Base-by-base conservation (phyloP, 1,284 basidiomycete species). In the Papiliotrema flavescens region DNA sequence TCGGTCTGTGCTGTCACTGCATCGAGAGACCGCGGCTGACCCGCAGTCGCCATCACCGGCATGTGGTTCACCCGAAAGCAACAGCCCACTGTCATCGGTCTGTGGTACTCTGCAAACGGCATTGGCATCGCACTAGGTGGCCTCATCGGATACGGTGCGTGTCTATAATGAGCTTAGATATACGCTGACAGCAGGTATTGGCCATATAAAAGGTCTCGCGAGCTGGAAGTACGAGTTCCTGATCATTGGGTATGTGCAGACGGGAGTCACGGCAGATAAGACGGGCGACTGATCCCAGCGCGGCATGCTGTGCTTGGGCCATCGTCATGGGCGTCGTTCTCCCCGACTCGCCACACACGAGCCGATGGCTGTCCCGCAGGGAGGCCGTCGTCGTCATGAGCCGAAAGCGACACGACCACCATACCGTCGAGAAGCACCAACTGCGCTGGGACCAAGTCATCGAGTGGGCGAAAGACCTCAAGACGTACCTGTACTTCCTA, bases 371-470 rank as follows among this genome's bases (percentile, higher is more conserved):
- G 44, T 67, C 67, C 13, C 63, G 70, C 26, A 57, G 73, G 2
- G 70, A 79, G 54, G 60, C 69, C 5, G 53, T 76, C 24, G 63
- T 78, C 19, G 69, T 73, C 9, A 65, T 77, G 34, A 63, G 68
- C 26, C 62, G 76, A 15, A 72, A 77, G 51, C 60, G 70, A 28
- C 46, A 66, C 44, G 75, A 78, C 58, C 67, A 76, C 53, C 67
- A 69, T 20, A 74, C 72, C 28, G 69, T 77, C 48, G 72, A 76
- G 57, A 72, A 76, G 50, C 57, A 65, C 7, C 61, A 69, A 44
- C 70, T 76, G 62, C 75, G 77, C 50, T 61, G 61, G 63, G 62
- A 74, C n/a, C 78, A 79, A 56, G 56, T 74, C n/a, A 53, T 34
- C 15, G 78, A 79, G 53, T 71, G 71, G 2, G 8, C 71, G 19